Conservation (phyloP, 2,329 filamentous ascomycete genomes). For the Ophioceras dolichostomum region DNA sequence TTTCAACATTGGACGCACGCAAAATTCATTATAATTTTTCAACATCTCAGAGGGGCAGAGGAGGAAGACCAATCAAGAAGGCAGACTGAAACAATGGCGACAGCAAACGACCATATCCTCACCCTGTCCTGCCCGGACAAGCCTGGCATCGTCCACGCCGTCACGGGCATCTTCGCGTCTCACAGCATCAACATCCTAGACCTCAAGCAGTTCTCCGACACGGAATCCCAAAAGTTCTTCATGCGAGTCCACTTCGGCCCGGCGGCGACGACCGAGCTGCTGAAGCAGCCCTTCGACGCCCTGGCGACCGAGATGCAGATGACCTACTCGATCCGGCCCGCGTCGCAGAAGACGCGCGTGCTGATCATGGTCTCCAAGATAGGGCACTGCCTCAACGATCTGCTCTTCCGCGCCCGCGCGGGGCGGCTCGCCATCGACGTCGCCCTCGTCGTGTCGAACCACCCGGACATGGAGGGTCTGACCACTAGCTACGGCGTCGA, state of each 20-base stretch:
- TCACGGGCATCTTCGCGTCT: conserved; percentile 63
- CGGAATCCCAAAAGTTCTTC: conserved; percentile 64
- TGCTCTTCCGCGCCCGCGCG: conserved; percentile 63
- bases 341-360: conserved; percentile 58
- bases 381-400: conserved; percentile 73
- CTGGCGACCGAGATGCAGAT: conserved; percentile 26
- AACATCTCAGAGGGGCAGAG: too few species aligned
- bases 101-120: conserved; percentile 48
- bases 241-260: conserved; percentile 79
- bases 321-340: conserved; percentile 59
- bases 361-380: conserved; percentile 88
- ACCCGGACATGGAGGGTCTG: conserved; percentile 58
- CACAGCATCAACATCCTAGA: conserved; percentile 73
- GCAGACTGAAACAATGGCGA: not conserved
- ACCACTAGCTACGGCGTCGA: conserved; percentile 63
- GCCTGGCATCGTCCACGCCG: conserved; percentile 73
- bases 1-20: too few species aligned
- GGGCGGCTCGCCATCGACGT: conserved; percentile 65
- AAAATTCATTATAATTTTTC: too few species aligned
- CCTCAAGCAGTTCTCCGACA: conserved; percentile 74
- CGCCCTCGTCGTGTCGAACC: conserved; percentile 72
- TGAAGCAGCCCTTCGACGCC: conserved; percentile 41
- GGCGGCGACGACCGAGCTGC: conserved; percentile 34
- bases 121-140: conserved; percentile 77
- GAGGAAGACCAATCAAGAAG: not conserved